Evolutionary conservation across 805 yeast genomes (phyloP), one percentile per base, ranked within the genome.

Genomic region (Monosporozyma siamensis): DNA sequence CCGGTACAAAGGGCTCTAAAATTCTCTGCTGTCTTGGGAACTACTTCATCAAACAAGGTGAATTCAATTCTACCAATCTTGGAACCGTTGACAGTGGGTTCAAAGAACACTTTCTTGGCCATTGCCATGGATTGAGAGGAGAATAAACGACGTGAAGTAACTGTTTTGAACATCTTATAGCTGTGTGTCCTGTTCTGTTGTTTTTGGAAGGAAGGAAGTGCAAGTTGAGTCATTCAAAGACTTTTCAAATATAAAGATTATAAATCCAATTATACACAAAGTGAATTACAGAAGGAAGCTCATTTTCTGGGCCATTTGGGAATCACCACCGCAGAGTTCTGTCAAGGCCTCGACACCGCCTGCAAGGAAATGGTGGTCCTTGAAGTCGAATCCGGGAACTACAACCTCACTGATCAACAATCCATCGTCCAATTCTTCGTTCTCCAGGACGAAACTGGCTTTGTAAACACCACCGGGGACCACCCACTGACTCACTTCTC

Each of bases 1-100:
- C 96, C 95, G 49, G 95, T 82, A 64, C 82, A 77, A 55, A 82
- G 66, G 44, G 88, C 87, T 71, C 84, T 75, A 75, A 82, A 82
- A 68, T 82, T 82, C 66, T 80, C 87, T 53, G 84, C 73, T 41
- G 89, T 82, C 74, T 81, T 81, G 66, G 90, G 90, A 56, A 72
- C 82, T 38, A 63, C 60, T 24, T 58, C 64, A 44, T 59, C 63
- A 45, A 57, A 63, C 34, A 63, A 48, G 44, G 61, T 60, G 42
- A 63, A 63, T 45, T 59, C 65, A 44, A 63, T 59, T 52, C 64
- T 52, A 25, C 64, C 57, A 23, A 51, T 40, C 50, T 67, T 68
- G 46, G 63, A 64, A 47, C 81, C 82, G 52, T 69, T 69, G 50
- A 77, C 69, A 39, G 80, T 66, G 34, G 80, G 69, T 48, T 76